Conservation (phyloP, 129 eudicot species). For the Logfia minima region DNA sequence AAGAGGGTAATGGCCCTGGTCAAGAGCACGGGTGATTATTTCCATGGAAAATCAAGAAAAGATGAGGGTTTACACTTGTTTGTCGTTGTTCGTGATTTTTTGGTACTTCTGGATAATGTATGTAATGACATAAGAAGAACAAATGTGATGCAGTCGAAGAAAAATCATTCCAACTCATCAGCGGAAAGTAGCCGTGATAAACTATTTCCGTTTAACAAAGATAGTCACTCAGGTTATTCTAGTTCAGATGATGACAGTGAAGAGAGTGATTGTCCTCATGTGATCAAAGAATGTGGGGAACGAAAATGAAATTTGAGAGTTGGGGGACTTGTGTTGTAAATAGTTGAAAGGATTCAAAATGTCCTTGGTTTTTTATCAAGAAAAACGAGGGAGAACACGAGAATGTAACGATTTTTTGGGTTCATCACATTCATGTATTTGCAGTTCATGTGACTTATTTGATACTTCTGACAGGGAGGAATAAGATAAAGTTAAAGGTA, state of each 20-base stretch:
- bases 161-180: conserved; percentile 16
- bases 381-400: neutral
- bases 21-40: conserved; percentile 74
- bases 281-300: conserved; percentile 16
- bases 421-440: too few relatives aligned
- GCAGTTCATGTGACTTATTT: neutral
- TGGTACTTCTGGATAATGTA: conserved; percentile 61
- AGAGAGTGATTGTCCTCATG: conserved; percentile 16
- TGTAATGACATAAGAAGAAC: conserved; percentile 51
- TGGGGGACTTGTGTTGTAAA: conserved; percentile 10
- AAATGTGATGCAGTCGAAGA: conserved; percentile 29
- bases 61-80: conserved; percentile 73
- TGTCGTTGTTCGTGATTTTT: conserved; percentile 71
- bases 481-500: conserved; percentile 2
- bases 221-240: conserved; percentile 28
- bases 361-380: neutral
- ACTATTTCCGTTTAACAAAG: conserved; percentile 26
- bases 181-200: conserved; percentile 12
- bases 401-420: too few relatives aligned
- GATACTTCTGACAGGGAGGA: neutral
- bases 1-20: conserved; percentile 58
- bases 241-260: conserved; percentile 38
- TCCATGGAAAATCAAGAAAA: conserved; percentile 76
- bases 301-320: conserved; percentile 15
- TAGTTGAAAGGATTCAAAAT: conserved; percentile 5